These are phyloP conservation scores for Camellia oleifera DNA, from an alignment of 179 eudicot genomes.

Conservation along the genomic window DNA sequence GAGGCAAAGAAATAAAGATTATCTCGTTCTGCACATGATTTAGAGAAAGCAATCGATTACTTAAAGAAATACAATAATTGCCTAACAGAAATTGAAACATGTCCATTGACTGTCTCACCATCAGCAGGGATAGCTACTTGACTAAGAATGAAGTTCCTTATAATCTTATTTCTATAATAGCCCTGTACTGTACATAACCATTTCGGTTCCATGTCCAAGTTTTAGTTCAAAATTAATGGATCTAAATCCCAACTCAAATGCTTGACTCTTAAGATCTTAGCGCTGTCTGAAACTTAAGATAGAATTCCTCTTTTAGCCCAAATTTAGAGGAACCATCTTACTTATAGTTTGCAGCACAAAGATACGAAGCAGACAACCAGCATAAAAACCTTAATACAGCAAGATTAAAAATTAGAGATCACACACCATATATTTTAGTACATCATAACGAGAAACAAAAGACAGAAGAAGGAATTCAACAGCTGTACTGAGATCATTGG, in stretches of 20 bases:
- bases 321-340: background rate
- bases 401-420: background rate
- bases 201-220: background rate
- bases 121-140: background rate
- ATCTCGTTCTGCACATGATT: background rate
- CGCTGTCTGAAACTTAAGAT: background rate
- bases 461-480: conserved; percentile 3
- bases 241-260: conserved; percentile 3
- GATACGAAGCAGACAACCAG: background rate
- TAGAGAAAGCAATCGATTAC: background rate
- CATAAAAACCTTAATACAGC: background rate
- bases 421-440: background rate
- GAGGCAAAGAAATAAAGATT: background rate
- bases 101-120: background rate
- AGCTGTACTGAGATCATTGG: background rate
- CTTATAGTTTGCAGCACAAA: background rate
- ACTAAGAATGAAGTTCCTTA: background rate
- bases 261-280: background rate
- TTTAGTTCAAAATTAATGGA: background rate
- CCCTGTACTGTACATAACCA: background rate
- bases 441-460: background rate
- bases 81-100: background rate
- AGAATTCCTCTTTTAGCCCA: background rate
- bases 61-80: background rate
- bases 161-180: background rate